Evolutionary conservation across 176 grass and related monocot species (phyloP).

Genomic region (Aegilops bicornis): DNA sequence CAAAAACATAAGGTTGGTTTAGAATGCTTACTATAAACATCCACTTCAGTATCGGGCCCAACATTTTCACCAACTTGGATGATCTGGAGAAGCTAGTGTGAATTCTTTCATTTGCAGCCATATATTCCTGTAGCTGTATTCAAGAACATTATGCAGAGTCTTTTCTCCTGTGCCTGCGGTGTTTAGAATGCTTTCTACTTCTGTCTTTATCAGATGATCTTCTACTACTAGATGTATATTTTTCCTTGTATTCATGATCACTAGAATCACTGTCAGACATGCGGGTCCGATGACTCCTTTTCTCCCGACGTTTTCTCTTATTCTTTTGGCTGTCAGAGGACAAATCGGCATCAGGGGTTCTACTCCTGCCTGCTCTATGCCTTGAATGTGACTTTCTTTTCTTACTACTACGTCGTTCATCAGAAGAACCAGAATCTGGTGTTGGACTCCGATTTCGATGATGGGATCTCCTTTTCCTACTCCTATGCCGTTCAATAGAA

Average conservation of each 20-base stretch:
- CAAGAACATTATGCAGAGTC: conserved; percentile 36
- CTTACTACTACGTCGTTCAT: conserved; percentile 36
- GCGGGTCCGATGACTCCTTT: conserved; percentile 39
- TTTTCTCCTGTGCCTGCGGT: conserved; percentile 46
- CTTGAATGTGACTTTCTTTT: conserved; percentile 61
- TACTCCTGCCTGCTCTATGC: conserved; percentile 45
- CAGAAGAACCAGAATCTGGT: conserved; percentile 57
- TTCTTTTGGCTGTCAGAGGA: conserved; percentile 37
- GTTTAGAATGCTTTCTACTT: conserved; percentile 55
- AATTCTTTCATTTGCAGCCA: background rate
- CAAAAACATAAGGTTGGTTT: background rate
- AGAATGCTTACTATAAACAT: conserved; percentile 22
- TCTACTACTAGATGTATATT: conserved; percentile 45
- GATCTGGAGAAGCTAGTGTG: background rate
- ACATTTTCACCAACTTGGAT: background rate
- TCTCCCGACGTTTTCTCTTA: conserved; percentile 42
- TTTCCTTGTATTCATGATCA: conserved; percentile 42
- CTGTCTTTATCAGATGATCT: conserved; percentile 51
- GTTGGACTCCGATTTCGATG: conserved; percentile 17
- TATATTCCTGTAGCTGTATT: conserved; percentile 7
- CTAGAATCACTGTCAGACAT: conserved; percentile 55
- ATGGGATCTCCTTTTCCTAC: conserved; percentile 49
- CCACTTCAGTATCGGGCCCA: background rate
- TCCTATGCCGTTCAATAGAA: conserved; percentile 39
- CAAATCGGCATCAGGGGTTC: conserved; percentile 45